Evolutionary conservation across 202 grass and related monocot species (phyloP).

Genomic region (Alloteropsis angusta): DNA sequence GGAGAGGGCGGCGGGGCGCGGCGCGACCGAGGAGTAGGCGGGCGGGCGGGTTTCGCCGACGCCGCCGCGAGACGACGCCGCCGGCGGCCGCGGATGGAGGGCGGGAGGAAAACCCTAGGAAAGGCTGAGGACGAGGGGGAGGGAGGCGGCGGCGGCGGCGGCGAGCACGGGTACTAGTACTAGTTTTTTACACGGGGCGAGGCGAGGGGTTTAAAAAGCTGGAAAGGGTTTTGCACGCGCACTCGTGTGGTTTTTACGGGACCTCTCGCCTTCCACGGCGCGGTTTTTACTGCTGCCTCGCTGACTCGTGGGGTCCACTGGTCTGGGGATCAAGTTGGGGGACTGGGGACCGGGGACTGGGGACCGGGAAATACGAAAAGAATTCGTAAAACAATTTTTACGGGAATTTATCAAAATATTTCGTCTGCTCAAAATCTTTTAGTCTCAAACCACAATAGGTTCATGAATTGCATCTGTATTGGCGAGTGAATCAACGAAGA

Average conservation of each 20-base stretch:
- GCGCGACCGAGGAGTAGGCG: not conserved
- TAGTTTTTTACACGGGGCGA: not conserved
- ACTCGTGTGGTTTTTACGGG: not conserved
- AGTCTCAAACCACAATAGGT: too few relatives aligned
- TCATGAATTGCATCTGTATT: too few relatives aligned
- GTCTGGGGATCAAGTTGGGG: not conserved
- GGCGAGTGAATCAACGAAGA: too few relatives aligned
- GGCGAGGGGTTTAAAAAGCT: slow-evolving; percentile 2
- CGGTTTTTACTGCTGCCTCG: not conserved
- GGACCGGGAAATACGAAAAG: not conserved
- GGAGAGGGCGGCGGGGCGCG: not conserved
- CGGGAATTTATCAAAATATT: too few relatives aligned
- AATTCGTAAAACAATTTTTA: too few relatives aligned
- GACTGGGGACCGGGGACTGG: too few relatives aligned
- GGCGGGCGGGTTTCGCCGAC: not conserved
- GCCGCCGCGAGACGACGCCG: not conserved
- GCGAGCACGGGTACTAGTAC: not conserved
- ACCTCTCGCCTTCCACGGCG: not conserved
- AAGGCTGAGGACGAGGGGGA: not conserved
- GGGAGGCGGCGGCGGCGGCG: not conserved
- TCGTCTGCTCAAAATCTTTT: too few relatives aligned
- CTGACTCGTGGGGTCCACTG: not conserved
- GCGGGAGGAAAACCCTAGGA: slow-evolving; percentile 1
- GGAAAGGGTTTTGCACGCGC: not conserved
- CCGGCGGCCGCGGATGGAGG: not conserved